Conservation (phyloP, 768 basidiomycete species). For the Jaapia argillacea region DNA sequence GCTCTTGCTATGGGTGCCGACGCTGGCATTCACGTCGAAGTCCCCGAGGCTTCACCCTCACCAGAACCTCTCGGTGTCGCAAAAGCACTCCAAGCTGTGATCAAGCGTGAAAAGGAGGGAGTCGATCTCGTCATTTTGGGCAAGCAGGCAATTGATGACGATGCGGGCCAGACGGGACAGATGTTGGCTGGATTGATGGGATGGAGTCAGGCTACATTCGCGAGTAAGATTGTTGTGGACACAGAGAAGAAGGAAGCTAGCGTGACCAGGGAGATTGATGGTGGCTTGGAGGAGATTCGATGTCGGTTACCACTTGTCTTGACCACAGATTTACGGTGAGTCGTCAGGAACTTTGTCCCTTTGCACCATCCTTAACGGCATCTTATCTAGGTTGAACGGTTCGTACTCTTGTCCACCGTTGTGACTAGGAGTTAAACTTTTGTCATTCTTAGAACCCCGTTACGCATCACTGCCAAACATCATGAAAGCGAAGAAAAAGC, state of each 20-base stretch:
- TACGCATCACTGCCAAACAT: slow-evolving; percentile 97
- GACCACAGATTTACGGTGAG: slow-evolving; percentile 88
- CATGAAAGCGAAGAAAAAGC: slow-evolving; percentile 99
- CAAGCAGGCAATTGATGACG: slow-evolving; percentile 98
- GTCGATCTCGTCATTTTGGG: slow-evolving; percentile 91
- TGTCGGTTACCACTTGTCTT: slow-evolving; percentile 77
- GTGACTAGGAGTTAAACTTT: not conserved
- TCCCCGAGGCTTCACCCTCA: slow-evolving; percentile 57
- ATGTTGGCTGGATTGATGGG: slow-evolving; percentile 91
- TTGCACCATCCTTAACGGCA: not conserved
- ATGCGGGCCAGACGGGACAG: slow-evolving; percentile 91
- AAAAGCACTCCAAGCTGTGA: slow-evolving; percentile 69
- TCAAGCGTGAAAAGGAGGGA: slow-evolving; percentile 47
- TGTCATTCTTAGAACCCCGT: slow-evolving; percentile 75
- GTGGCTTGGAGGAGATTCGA: slow-evolving; percentile 77
- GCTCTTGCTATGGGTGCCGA: slow-evolving; percentile 99
- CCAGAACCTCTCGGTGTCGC: slow-evolving; percentile 92
- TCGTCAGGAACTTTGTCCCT: slow-evolving; percentile 2
- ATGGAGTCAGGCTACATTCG: slow-evolving; percentile 94
- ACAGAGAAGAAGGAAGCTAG: slow-evolving; percentile 48
- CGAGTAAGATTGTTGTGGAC: slow-evolving; percentile 76
- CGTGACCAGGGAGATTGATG: slow-evolving; percentile 89
- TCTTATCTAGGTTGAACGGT: slow-evolving; percentile 74
- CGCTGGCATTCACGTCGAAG: slow-evolving; percentile 82
- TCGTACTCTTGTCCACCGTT: slow-evolving; percentile 6